Evolutionary conservation across 1,284 basidiomycete genomes (phyloP), one percentile per base, ranked within the genome.

Genomic region (Naganishia albida): DNA sequence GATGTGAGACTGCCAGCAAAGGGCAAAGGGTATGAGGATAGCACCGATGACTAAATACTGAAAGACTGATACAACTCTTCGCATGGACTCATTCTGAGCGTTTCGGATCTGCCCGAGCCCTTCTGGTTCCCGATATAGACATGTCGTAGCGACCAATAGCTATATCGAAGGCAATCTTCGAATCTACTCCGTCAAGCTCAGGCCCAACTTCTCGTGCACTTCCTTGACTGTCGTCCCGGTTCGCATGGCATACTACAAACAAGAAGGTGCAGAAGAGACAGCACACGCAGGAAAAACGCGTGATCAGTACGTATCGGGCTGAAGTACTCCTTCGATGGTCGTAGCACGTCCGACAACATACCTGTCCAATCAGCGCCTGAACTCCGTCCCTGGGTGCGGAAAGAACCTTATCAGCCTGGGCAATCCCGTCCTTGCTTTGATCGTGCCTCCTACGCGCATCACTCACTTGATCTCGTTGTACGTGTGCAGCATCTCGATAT

Each of bases 391-490:
- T 67, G 23, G 6, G n/a, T 15, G 7, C 13, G 12, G 16, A 18
- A 28, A 10, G 15, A 44, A 8, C 18, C 18, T 18, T 38, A 49
- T 18, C 23, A 43, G 30, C 10, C 34, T 4, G 4, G 34, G 10
- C 4, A 34, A 20, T 34, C 13, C 18, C 13, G 7, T 1, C 8
- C 6, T 1, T 15, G 16, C 25, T 8, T 10, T 16, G 23, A 16
- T 3, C 15, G 13, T 15, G 25, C 15, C 13, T 18, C 25, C 2
- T n/a, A 10, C 13, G 1, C 6, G 15, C 7, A 4, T 2, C 18
- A 50, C 67, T 55, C 40, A 67, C 69, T 80, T 80, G 72, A 76
- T 74, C 65, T 78, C 78, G 63, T 80, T 78, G 70, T 78, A 78
- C 18, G 72, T 73, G 62, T 80, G 78, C 20, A 80, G 67, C 0